These are phyloP conservation scores for Fusarium sp. DNA, from an alignment of 2,329 filamentous ascomycete species.

Conservation along the genomic window DNA sequence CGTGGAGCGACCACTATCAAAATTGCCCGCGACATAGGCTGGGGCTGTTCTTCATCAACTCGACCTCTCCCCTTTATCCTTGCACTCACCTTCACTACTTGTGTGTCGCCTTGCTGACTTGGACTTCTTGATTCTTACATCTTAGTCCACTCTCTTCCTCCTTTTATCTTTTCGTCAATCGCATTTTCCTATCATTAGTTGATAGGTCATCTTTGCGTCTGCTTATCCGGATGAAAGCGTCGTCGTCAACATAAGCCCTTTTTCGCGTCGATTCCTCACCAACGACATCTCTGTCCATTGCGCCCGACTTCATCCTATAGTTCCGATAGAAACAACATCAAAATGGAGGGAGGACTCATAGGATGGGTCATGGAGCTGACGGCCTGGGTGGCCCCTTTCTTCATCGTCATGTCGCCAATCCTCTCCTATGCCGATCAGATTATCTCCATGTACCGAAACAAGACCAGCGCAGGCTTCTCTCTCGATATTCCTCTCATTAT, in stretches of 20 bases:
- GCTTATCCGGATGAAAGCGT: slow-evolving; percentile 17
- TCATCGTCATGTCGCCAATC: slow-evolving; percentile 73
- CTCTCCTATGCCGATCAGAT: slow-evolving; percentile 76
- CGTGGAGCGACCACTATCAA: slow-evolving; percentile 20
- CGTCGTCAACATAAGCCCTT: slow-evolving; percentile 13
- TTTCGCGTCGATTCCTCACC: slow-evolving; percentile 12
- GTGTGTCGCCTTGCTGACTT: slow-evolving; percentile 21
- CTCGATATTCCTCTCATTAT: slow-evolving; percentile 79
- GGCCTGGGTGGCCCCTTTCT: slow-evolving; percentile 71
- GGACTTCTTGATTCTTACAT: slow-evolving; percentile 30
- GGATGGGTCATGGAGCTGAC: slow-evolving; percentile 52
- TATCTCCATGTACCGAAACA: slow-evolving; percentile 72
- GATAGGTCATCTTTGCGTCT: slow-evolving; percentile 6
- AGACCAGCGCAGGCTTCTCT: slow-evolving; percentile 76
- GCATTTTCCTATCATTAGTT: background rate
- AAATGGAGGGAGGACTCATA: slow-evolving; percentile 32
- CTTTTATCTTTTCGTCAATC: slow-evolving; percentile 1
- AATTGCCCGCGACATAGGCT: slow-evolving; percentile 1
- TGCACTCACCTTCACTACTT: slow-evolving; percentile 17
- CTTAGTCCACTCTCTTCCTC: slow-evolving; percentile 3
- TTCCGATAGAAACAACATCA: slow-evolving; percentile 9
- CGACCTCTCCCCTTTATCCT: slow-evolving; percentile 35
- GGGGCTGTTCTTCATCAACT: slow-evolving; percentile 13
- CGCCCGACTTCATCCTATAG: background rate
- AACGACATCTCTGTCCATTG: background rate